Conservation (phyloP, 78 protist species). For the Diacronema lutheri region DNA sequence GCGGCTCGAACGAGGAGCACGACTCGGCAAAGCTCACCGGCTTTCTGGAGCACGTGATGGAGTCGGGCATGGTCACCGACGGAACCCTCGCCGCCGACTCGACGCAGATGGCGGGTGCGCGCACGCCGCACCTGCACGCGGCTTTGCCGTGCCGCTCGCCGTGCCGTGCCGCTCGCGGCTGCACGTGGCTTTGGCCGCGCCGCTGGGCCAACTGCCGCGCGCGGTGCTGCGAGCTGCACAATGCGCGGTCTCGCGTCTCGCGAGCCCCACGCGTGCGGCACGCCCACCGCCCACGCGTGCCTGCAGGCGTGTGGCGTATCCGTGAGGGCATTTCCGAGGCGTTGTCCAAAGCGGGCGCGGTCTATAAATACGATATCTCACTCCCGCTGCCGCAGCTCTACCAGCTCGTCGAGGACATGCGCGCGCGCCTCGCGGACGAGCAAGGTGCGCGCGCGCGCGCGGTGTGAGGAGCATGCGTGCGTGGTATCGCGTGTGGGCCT, state of each 20-base stretch:
- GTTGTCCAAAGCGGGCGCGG: constrained; percentile 4
- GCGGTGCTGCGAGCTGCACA: neutral
- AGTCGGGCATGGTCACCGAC: constrained; percentile 9
- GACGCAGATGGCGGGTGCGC: constrained; percentile 10
- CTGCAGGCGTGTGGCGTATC: constrained; percentile 53
- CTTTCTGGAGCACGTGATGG: constrained; percentile 57
- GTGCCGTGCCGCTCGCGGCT: neutral
- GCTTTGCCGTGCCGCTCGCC: neutral
- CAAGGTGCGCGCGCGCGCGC: neutral
- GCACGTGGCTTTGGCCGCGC: neutral
- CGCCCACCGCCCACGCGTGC: neutral
- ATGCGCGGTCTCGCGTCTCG: neutral
- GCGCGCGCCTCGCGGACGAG: constrained; percentile 28
- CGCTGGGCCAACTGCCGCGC: neutral
- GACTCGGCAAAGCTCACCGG: constrained; percentile 64
- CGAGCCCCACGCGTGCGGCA: neutral
- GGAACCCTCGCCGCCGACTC: constrained; percentile 53
- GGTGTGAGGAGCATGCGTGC: no score
- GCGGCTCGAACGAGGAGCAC: constrained; percentile 76
- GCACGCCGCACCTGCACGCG: neutral
- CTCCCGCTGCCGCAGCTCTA: constrained; percentile 45
- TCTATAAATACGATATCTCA: constrained; percentile 49
- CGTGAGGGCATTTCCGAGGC: constrained; percentile 78
- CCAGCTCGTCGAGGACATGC: constrained; percentile 54
- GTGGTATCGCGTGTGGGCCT: neutral